phyloP scores from a whole-genome alignment of 1,139 yeast species.

The Protomyces gravidus region DNA sequence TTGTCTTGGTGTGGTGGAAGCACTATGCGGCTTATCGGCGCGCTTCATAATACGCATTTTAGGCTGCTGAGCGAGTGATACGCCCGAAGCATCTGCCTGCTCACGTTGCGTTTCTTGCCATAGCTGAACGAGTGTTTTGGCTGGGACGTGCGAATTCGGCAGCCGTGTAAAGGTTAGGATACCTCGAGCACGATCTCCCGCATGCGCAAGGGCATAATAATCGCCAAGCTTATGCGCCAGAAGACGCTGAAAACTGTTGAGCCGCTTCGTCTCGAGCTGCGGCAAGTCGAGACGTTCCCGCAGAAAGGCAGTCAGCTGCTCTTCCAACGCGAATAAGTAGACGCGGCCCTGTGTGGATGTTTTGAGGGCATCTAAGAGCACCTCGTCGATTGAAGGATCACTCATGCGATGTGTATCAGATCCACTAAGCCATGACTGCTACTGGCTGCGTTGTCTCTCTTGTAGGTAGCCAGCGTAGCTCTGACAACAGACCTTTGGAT shows the following conservation, averaged over 20 bases:
- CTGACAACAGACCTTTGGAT: too few species aligned
- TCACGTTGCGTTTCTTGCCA: background rate
- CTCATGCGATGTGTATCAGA: background rate
- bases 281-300: background rate
- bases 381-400: background rate
- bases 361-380: slow-evolving; percentile 3
- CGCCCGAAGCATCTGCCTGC: background rate
- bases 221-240: slow-evolving; percentile 27
- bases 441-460: background rate
- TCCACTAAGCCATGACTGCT: background rate
- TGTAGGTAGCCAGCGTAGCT: background rate
- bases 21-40: background rate
- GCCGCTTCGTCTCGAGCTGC: slow-evolving; percentile 7
- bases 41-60: slow-evolving; percentile 20
- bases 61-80: background rate
- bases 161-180: slow-evolving; percentile 11
- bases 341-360: background rate
- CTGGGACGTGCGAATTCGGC: slow-evolving; percentile 11
- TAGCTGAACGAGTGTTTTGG: background rate
- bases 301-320: background rate
- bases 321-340: background rate
- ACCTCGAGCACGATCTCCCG: slow-evolving; percentile 2
- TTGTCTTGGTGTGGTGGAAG: background rate
- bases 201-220: slow-evolving; percentile 18
- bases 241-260: slow-evolving; percentile 22